A percentile compares a stretch with the other conserved stretches of the same genome.
These are phyloP conservation scores for Phytophthora rubi DNA, from an alignment of 352 stramenopile species.

Conservation along the genomic window DNA sequence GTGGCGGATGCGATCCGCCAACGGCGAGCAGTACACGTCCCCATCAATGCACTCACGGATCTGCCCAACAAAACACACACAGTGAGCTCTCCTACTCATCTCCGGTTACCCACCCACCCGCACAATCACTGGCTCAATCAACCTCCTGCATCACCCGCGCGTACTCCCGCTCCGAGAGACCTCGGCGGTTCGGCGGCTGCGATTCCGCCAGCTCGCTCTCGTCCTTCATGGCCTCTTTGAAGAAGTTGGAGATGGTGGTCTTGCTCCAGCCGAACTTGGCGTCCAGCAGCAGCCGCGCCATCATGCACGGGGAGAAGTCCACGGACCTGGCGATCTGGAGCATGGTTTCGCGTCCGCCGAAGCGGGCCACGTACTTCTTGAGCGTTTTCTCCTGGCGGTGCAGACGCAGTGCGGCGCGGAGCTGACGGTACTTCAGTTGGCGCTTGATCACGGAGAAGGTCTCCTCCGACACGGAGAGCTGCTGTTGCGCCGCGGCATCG, in stretches of 20 bases:
- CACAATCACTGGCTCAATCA: background rate
- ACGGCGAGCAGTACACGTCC: conserved; percentile 79
- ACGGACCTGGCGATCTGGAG: conserved; percentile 49
- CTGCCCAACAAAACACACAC: conserved; percentile 31
- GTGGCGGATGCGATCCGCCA: conserved; percentile 77
- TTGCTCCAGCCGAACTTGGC: conserved; percentile 65
- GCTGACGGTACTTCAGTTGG: conserved; percentile 54
- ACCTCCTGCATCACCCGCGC: conserved; percentile 41
- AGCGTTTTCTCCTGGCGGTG: conserved; percentile 70
- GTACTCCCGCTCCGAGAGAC: conserved; percentile 37
- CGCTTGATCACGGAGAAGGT: conserved; percentile 66
- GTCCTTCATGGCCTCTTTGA: conserved; percentile 58
- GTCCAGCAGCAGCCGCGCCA: conserved; percentile 68
- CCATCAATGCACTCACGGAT: conserved; percentile 69
- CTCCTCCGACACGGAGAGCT: conserved; percentile 55
- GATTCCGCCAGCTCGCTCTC: conserved; percentile 14
- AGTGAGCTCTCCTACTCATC: background rate
- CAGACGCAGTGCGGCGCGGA: conserved; percentile 49
- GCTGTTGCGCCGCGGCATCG: background rate
- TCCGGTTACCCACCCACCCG: background rate
- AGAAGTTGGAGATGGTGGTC: conserved; percentile 69
- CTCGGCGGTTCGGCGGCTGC: conserved; percentile 20
- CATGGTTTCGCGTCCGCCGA: conserved; percentile 43
- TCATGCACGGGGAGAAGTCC: conserved; percentile 72
- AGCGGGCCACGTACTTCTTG: conserved; percentile 54